These are phyloP conservation scores for Gossypium turneri DNA, from an alignment of 345 rosid species.

Conservation along the genomic window DNA sequence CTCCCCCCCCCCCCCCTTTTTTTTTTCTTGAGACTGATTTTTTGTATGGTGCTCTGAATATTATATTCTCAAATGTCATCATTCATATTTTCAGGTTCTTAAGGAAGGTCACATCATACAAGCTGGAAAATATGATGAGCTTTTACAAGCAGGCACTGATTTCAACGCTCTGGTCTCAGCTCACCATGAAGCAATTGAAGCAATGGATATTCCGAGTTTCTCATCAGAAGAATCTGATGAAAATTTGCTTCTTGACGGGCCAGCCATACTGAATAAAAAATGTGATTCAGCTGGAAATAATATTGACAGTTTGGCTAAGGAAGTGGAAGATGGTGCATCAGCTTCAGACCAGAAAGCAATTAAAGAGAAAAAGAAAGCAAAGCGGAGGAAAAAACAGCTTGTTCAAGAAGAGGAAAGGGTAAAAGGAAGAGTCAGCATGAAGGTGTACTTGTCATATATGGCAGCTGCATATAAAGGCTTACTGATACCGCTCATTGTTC, in stretches of 20 bases:
- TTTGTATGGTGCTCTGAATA: neutral
- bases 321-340: conserved; percentile 78
- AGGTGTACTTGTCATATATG: conserved; percentile 94
- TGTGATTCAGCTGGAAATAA: conserved; percentile 49
- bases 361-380: conserved; percentile 79
- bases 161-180: conserved; percentile 88
- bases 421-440: conserved; percentile 95
- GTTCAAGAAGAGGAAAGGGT: conserved; percentile 99
- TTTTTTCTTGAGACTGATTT: neutral
- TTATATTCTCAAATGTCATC: conserved; percentile 4
- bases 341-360: conserved; percentile 73
- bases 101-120: conserved; percentile 92
- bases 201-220: conserved; percentile 85
- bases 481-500: conserved; percentile 80
- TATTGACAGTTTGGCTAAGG: conserved; percentile 72
- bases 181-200: conserved; percentile 96
- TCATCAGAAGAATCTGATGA: conserved; percentile 93
- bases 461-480: conserved; percentile 95
- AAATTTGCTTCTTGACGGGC: conserved; percentile 37
- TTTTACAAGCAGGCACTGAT: conserved; percentile 96
- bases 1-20: neutral
- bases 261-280: conserved; percentile 40
- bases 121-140: conserved; percentile 96
- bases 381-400: conserved; percentile 91
- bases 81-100: conserved; percentile 59